phyloP scores from a whole-genome alignment of 768 basidiomycete genomes.

The Candolleomyces efflorescens region DNA sequence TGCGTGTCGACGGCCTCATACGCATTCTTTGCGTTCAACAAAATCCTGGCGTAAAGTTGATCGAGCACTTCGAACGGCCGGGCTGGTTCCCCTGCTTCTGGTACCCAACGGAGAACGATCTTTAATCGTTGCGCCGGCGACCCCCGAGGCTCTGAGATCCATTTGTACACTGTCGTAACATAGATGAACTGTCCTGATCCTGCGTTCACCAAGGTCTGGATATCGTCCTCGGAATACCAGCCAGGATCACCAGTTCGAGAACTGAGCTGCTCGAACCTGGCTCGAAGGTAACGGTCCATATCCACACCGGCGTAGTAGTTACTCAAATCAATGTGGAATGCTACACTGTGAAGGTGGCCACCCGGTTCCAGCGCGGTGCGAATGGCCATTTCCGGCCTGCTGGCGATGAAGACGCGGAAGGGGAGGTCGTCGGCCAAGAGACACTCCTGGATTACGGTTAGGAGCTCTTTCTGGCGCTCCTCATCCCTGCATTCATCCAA shows the following conservation, averaged over 20 bases:
- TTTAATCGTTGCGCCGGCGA: not conserved
- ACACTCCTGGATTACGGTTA: not conserved
- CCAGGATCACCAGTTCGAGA: not conserved
- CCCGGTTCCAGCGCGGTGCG: not conserved
- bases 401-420: constrained; percentile 3
- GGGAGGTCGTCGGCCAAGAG: not conserved
- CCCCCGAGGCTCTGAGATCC: not conserved
- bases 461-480: not conserved
- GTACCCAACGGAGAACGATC: not conserved
- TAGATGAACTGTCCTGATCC: constrained; percentile 7
- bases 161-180: not conserved
- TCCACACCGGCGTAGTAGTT: not conserved
- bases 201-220: not conserved
- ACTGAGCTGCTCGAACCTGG: not conserved
- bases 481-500: not conserved
- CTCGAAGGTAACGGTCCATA: not conserved
- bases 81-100: not conserved
- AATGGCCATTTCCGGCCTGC: not conserved
- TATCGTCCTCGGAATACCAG: not conserved
- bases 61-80: not conserved
- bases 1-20: not conserved
- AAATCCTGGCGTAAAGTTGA: not conserved
- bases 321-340: not conserved
- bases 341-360: not conserved
- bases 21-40: not conserved